Conservation (phyloP, 495 filamentous ascomycete genomes). For the Trichoderma gamsii region DNA sequence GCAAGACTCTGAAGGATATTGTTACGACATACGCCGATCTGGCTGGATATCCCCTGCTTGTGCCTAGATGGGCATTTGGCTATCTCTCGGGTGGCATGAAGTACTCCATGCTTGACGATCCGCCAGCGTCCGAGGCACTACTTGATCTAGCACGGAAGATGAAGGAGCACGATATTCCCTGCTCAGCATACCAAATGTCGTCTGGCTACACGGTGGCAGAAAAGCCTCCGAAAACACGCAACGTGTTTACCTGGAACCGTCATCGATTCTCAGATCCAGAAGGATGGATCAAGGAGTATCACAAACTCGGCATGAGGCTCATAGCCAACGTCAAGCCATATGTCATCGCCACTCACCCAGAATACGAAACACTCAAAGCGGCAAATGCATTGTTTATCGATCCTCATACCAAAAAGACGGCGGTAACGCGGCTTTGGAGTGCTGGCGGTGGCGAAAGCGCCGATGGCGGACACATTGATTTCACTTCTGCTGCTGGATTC, state of each 20-base stretch:
- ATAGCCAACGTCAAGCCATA: conserved; percentile 70
- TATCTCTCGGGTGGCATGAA: conserved; percentile 66
- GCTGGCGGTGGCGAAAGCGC: conserved; percentile 61
- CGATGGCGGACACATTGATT: conserved; percentile 64
- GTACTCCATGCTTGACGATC: conserved; percentile 59
- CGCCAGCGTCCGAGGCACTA: conserved; percentile 51
- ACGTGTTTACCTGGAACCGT: conserved; percentile 66
- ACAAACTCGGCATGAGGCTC: conserved; percentile 55
- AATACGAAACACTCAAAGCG: conserved; percentile 50
- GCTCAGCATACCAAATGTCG: conserved; percentile 65
- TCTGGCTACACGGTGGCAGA: conserved; percentile 66
- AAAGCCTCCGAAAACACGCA: conserved; percentile 57
- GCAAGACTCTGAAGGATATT: conserved; percentile 56
- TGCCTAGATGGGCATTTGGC: conserved; percentile 62
- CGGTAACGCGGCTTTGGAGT: conserved; percentile 59
- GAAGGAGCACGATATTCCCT: conserved; percentile 59
- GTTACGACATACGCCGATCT: conserved; percentile 59
- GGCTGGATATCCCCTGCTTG: conserved; percentile 57
- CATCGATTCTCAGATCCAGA: conserved; percentile 61
- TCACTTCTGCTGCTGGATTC: conserved; percentile 57
- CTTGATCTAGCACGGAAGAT: conserved; percentile 55
- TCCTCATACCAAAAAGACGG: conserved; percentile 45
- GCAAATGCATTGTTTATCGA: conserved; percentile 56
- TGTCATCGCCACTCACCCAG: conserved; percentile 56
- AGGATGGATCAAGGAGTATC: conserved; percentile 53